Base-by-base conservation (phyloP, 805 yeast species). In the Pichia rugopelliculosa region DNA sequence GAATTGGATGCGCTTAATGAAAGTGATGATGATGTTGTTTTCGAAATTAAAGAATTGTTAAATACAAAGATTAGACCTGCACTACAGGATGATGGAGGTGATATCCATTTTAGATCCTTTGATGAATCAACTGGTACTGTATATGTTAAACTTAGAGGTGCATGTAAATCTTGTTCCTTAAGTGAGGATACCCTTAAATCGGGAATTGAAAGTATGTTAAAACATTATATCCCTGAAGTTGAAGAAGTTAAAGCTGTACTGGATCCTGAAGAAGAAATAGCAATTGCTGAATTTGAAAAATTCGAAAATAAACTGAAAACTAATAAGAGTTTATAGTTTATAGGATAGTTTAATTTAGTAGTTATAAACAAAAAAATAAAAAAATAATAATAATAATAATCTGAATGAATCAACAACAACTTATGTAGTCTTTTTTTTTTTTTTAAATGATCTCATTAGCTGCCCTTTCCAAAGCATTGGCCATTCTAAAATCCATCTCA, bases 281-380 rank as follows among this genome's bases (percentile, higher is more conserved):
- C 96, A 1, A 64, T 87, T 42, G 76, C 79, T 53, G 96, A 89
- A 66, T 88, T 53, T 65, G 91, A 87, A 59, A 86, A 87, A 65
- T 74, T 89, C 45, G 97, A 89, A 63, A 73, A 76, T 55, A 74
- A 70, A 52, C 67, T 81, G 50, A 67, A 72, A 50, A 52, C 41
- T 21, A 10, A 55, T 18, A 63, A 66, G 56, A 30, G 45, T 6
- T 3, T 15, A 12, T 17, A n/a, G n/a, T 25, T 4, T 17, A 17
- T 3, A 36, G 23, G 17, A 36, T 18, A 15, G 34, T 30, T 7
- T 30, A 7, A 7, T 13, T 7, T 30, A 13, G 8, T 11, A 22
- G 23, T 8, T 27, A 23, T 24, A 22, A 41, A 12, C 33, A 6
- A 36, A 17, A 21, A 4, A 21, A 15, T 38, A 23, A 6, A 18